Conservation (phyloP, 805 yeast genomes). For the Cyberlindnera petersonii region DNA sequence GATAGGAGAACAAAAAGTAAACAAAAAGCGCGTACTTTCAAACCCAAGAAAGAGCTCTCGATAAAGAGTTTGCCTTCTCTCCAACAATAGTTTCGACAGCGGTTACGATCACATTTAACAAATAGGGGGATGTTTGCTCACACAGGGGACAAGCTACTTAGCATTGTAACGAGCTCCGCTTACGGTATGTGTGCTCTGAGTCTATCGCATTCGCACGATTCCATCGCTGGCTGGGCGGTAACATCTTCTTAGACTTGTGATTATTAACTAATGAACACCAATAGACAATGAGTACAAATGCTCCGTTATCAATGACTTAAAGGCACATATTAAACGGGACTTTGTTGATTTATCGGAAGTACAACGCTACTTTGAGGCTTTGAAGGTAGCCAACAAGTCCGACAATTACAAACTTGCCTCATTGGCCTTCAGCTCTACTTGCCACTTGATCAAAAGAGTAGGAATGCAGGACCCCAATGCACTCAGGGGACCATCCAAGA, state of each 20-base stretch:
- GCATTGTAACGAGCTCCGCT: slow-evolving; percentile 7
- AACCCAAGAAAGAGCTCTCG: background rate
- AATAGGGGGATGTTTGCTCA: slow-evolving; percentile 15
- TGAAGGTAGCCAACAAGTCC: slow-evolving; percentile 42
- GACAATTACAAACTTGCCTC: slow-evolving; percentile 36
- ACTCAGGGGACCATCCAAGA: slow-evolving; percentile 38
- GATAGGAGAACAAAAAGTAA: slow-evolving; percentile 5
- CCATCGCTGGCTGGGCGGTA: too few species aligned
- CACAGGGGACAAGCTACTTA: slow-evolving; percentile 17
- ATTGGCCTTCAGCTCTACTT: slow-evolving; percentile 45
- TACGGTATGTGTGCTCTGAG: slow-evolving; percentile 14
- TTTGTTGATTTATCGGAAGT: slow-evolving; percentile 48
- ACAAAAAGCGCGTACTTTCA: slow-evolving; percentile 3
- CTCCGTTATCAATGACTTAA: slow-evolving; percentile 32
- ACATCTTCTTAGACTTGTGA: background rate
- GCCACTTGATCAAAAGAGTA: slow-evolving; percentile 55
- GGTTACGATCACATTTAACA: background rate
- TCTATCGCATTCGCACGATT: too few species aligned
- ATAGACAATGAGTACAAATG: slow-evolving; percentile 21
- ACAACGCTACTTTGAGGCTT: slow-evolving; percentile 46
- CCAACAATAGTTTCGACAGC: background rate
- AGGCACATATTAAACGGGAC: slow-evolving; percentile 53
- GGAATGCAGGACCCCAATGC: slow-evolving; percentile 51
- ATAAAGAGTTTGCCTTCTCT: slow-evolving; percentile 1
- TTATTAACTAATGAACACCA: slow-evolving; percentile 2